Conservation (phyloP, 2,329 filamentous ascomycete species). For the Cladosporium sp. region DNA sequence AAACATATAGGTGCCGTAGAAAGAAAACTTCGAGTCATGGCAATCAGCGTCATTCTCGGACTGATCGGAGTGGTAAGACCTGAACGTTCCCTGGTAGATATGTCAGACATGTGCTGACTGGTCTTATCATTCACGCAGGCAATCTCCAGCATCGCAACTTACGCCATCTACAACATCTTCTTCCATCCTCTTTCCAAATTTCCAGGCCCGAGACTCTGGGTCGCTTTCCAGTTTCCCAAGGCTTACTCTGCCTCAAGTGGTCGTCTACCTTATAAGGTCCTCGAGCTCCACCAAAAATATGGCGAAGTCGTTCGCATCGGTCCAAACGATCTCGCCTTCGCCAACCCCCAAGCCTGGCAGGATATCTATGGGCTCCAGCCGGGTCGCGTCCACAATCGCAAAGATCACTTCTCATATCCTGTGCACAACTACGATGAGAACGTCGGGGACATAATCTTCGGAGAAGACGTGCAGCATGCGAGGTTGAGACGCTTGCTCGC, state of each 20-base stretch:
- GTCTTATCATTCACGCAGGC: too few species aligned
- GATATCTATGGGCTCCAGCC: constrained; percentile 36
- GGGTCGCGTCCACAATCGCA: constrained; percentile 21
- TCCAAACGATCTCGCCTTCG: constrained; percentile 46
- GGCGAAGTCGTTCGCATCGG: constrained; percentile 44
- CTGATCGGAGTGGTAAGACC: too few species aligned
- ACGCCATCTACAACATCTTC: constrained; percentile 36
- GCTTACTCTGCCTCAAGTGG: constrained; percentile 6
- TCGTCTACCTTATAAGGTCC: constrained; percentile 8
- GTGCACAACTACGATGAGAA: constrained; percentile 17
- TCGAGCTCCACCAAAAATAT: constrained; percentile 32
- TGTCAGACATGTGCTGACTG: too few species aligned
- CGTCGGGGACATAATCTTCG: not conserved
- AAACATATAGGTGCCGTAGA: too few species aligned
- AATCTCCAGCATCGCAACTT: not conserved
- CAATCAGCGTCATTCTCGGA: too few species aligned
- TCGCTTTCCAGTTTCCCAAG: not conserved
- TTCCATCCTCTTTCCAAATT: constrained; percentile 41
- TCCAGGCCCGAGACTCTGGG: constrained; percentile 35
- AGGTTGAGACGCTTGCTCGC: constrained; percentile 3
- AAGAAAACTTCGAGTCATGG: too few species aligned
- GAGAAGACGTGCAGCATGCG: not conserved
- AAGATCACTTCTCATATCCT: constrained; percentile 21
- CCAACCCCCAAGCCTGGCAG: constrained; percentile 37
- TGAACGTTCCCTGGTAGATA: too few species aligned